Evolutionary conservation across 306 rosid species (phyloP), one percentile per base, ranked within the genome.

Genomic region (Prunus kanzakura): DNA sequence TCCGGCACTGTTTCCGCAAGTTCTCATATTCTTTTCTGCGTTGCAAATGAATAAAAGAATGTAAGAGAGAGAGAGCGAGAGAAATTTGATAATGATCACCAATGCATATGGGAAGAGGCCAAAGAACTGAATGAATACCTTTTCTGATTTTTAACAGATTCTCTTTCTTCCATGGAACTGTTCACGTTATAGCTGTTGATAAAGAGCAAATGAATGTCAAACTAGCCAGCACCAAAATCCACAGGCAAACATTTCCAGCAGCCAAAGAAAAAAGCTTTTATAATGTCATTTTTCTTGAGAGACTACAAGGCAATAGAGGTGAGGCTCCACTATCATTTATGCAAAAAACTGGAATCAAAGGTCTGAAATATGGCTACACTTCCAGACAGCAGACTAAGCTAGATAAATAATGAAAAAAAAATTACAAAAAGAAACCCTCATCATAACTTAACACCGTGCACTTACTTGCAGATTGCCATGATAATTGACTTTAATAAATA

Each of bases 161-260:
- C 80, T 32, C 80, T 77, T 69, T 77, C 80, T 58, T 69, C 80
- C 69, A 29, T 68, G 30, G 75, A 45, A 62, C 80, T 77, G 75
- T 69, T 77, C 75, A 77, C 32, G 16, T 77, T 75, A n/a, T 77
- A 77, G 62, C 80, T 77, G 75, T 77, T 57, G 14, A 27, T 3
- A 1, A 23, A 68, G 75, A 77, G 69, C 15, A 68, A 25, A 11
- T 25, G 43, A 13, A 47, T 57, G 60, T 68, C 60, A 77, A 45
- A 76, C 35, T 54, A 51, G 32, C 67, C 15, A 38, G 19, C 8
- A 65, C 27, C 43, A 66, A 45, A 57, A 76, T 9, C 18, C 55
- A 35, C 22, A 76, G 7, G 45, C 3, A 54, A 65, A 41, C 3
- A 13, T 35, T 51, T 41, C 8, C 25, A 16, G 16, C 15, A 14